Conservation (phyloP, 1,284 basidiomycete genomes). For the Macrocystidia cucumis region DNA sequence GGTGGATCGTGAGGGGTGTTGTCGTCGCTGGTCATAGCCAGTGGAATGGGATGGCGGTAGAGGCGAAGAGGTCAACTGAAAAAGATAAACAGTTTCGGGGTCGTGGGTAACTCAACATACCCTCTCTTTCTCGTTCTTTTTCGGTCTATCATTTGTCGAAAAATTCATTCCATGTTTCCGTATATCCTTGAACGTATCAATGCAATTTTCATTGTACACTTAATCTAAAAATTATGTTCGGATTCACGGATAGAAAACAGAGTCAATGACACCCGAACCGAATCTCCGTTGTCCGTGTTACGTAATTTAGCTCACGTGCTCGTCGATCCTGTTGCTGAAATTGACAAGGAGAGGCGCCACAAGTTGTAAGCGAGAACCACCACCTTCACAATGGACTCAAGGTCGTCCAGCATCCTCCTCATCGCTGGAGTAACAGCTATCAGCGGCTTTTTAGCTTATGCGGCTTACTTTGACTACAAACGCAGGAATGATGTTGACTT, state of each 20-base stretch:
- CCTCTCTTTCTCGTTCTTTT: too few relatives aligned
- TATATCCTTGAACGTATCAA: too few relatives aligned
- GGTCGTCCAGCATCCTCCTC: slow-evolving; percentile 40
- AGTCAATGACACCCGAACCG: too few relatives aligned
- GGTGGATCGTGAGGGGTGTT: slow-evolving; percentile 14
- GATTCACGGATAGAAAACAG: too few relatives aligned
- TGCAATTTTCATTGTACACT: too few relatives aligned
- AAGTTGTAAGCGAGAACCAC: slow-evolving; percentile 5
- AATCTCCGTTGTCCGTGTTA: too few relatives aligned
- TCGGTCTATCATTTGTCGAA: slow-evolving; percentile 14
- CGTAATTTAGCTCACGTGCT: slow-evolving; percentile 9
- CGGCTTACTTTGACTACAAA: slow-evolving; percentile 92
- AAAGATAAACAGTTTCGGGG: too few relatives aligned
- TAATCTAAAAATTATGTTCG: too few relatives aligned
- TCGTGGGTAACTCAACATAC: slow-evolving; percentile 20
- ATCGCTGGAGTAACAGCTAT: slow-evolving; percentile 63
- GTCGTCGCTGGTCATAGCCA: slow-evolving; percentile 28
- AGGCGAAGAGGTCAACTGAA: slow-evolving; percentile 17
- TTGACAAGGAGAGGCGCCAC: slow-evolving; percentile 3
- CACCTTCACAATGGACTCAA: slow-evolving; percentile 30
- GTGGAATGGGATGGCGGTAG: slow-evolving; percentile 8
- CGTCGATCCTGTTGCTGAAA: slow-evolving; percentile 14
- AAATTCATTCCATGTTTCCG: slow-evolving; percentile 14
- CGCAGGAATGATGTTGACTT: slow-evolving; percentile 85
- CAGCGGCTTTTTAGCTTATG: slow-evolving; percentile 71